These are phyloP conservation scores for Boehmeria nivea DNA, from an alignment of 306 rosid species.

Conservation along the genomic window DNA sequence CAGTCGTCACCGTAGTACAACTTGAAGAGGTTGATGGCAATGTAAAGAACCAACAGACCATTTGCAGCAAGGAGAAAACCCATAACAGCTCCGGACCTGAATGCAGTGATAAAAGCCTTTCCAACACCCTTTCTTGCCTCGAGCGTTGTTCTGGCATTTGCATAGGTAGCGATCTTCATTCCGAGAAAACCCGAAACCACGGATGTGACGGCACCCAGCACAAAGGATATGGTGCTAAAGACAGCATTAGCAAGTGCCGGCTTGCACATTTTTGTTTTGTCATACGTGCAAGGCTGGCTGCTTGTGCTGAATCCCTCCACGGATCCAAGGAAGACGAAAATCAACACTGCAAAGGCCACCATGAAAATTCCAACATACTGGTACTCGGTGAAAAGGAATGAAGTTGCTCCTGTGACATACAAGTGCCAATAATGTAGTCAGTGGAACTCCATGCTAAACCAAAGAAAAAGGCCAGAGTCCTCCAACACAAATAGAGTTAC, in stretches of 20 bases:
- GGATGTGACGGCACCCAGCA: slow-evolving; percentile 84
- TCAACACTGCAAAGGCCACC: slow-evolving; percentile 78
- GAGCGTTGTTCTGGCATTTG: slow-evolving; percentile 89
- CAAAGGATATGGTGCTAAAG: slow-evolving; percentile 72
- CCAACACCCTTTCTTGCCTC: slow-evolving; percentile 98
- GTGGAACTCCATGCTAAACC: slow-evolving; percentile 9
- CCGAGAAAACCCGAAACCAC: slow-evolving; percentile 92
- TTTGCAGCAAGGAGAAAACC: slow-evolving; percentile 94
- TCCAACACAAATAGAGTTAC: no score
- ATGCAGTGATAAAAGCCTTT: slow-evolving; percentile 82
- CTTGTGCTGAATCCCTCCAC: slow-evolving; percentile 92
- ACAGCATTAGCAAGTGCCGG: slow-evolving; percentile 88
- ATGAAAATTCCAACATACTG: slow-evolving; percentile 79
- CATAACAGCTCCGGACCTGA: slow-evolving; percentile 97
- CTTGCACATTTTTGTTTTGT: slow-evolving; percentile 57
- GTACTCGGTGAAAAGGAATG: slow-evolving; percentile 83
- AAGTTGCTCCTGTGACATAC: slow-evolving; percentile 71
- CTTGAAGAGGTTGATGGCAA: slow-evolving; percentile 71
- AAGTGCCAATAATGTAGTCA: slow-evolving; percentile 21
- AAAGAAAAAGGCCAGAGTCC: not conserved
- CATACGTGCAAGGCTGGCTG: slow-evolving; percentile 54
- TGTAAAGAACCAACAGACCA: slow-evolving; percentile 82
- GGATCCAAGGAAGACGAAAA: slow-evolving; percentile 88
- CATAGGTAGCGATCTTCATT: slow-evolving; percentile 94
- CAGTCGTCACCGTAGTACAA: slow-evolving; percentile 93